These are phyloP conservation scores for Cercophora scortea DNA, from an alignment of 495 filamentous ascomycete species.

Conservation along the genomic window DNA sequence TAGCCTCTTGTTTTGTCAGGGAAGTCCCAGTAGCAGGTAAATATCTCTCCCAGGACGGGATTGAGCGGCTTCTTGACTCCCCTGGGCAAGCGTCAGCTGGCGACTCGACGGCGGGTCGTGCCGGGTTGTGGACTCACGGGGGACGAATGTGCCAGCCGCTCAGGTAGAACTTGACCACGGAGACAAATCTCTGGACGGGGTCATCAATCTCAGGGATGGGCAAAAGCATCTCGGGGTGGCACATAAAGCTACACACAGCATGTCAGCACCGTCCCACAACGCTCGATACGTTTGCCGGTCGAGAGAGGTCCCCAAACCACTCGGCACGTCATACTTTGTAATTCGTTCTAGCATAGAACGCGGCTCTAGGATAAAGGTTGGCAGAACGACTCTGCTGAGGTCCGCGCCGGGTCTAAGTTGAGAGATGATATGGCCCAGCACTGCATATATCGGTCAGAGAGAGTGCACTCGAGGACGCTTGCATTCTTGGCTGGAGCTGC, in stretches of 20 bases:
- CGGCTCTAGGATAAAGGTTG: constrained; percentile 96
- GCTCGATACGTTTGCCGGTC: not conserved
- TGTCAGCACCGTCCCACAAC: constrained; percentile 11
- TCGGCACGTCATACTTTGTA: constrained; percentile 66
- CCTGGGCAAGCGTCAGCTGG: constrained; percentile 37
- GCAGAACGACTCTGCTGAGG: constrained; percentile 85
- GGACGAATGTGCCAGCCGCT: constrained; percentile 99
- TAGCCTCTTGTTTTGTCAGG: constrained; percentile 78
- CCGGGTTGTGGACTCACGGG: constrained; percentile 52
- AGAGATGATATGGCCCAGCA: constrained; percentile 92
- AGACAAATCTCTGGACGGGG: constrained; percentile 82
- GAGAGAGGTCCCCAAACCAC: not conserved
- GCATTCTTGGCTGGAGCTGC: no score
- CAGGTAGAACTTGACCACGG: constrained; percentile 94
- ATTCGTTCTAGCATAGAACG: constrained; percentile 97
- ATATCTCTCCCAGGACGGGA: constrained; percentile 91
- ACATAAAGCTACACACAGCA: constrained; percentile 78
- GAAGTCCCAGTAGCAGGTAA: constrained; percentile 94
- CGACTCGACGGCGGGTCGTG: not conserved
- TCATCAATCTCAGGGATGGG: constrained; percentile 84
- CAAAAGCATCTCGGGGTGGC: constrained; percentile 91
- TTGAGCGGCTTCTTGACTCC: constrained; percentile 99
- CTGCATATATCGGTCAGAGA: constrained; percentile 30
- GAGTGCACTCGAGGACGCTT: not conserved
- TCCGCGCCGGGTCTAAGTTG: constrained; percentile 94